Base-by-base conservation (phyloP, 441 rosid genomes). In the Eutrema salsugineum region DNA sequence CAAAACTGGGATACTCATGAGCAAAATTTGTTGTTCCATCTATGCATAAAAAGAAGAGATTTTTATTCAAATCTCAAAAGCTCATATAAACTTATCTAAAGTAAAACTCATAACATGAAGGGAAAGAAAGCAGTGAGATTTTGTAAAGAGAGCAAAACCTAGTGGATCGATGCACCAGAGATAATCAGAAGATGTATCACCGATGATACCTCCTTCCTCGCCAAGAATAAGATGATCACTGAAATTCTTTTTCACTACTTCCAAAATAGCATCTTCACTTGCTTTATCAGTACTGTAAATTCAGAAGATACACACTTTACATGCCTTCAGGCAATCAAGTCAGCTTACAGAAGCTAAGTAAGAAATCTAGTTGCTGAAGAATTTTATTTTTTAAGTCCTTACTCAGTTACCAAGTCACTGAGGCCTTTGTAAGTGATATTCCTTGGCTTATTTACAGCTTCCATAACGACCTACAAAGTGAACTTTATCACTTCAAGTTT, bases 1-100 rank as follows among this genome's bases (percentile, higher is more conserved):
- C 97, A 84, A 91, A 94, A 86, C 97, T 88, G 27, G 97, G 99
- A 83, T 94, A 94, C 64, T 96, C 87, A 67, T 94, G 99, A 6
- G 99, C 93, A 70, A 94, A 94, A 82, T 91, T 91, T 60, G 97
- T 94, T 57, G 99, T 94, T 78, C 99, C 99, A 83, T 94, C 99
- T 94, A 70, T 8, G 66, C 70, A 66, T 22, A 66, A 54, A 30
- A 66, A 36, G 19, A 43, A 36, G 15, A 59, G 63, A 30, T n/a
- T n/a, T n/a, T n/a, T n/a, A n/a, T n/a, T n/a, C n/a, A n/a, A n/a
- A n/a, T n/a, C n/a, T n/a, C n/a, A n/a, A n/a, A n/a, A n/a, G n/a
- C 3, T 40, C 16, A 8, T 11, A 33, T 32, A 12, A 3, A 8
- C 46, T 19, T 9, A 14, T 65, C 46, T 12, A 2, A 42, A 55